A percentile compares a stretch with the other conserved stretches of the same genome.
These are phyloP conservation scores for Talaromyces wortmannii DNA, from an alignment of 495 filamentous ascomycete genomes.

Conservation along the genomic window DNA sequence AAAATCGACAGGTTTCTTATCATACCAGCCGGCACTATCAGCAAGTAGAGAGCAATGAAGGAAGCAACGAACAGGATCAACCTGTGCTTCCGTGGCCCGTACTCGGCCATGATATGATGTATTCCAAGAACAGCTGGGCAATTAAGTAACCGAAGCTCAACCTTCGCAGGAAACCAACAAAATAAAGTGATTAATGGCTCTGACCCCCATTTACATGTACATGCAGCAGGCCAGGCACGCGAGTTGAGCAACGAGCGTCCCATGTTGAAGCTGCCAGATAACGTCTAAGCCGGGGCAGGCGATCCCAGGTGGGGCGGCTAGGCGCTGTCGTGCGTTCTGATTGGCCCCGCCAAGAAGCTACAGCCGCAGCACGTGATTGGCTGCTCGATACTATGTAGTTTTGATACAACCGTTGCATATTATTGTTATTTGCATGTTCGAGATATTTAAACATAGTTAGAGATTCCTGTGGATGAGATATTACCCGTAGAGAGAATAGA, in stretches of 20 bases:
- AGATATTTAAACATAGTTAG: neutral
- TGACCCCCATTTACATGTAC: constrained; percentile 3
- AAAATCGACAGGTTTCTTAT: neutral
- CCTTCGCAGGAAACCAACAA: constrained; percentile 4
- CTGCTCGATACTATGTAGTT: too few species aligned
- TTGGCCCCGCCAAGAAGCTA: neutral
- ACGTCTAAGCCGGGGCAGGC: neutral
- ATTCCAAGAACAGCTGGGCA: neutral
- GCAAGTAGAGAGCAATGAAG: constrained; percentile 30
- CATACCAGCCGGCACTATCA: constrained; percentile 47
- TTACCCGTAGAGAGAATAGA: too few species aligned
- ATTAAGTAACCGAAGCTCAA: constrained; percentile 23
- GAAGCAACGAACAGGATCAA: constrained; percentile 51
- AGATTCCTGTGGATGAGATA: too few species aligned
- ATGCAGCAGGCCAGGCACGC: neutral
- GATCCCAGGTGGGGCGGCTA: neutral
- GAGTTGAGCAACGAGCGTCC: too few species aligned
- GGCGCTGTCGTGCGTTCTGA: neutral
- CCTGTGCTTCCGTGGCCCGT: constrained; percentile 41
- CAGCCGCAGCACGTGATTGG: neutral
- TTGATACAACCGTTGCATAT: neutral
- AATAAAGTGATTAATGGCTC: neutral
- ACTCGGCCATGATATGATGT: constrained; percentile 27
- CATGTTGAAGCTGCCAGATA: constrained; percentile 6
- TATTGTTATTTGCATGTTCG: neutral